Evolutionary conservation across 2,329 filamentous ascomycete genomes (phyloP).

Genomic region (Venturia asperata): DNA sequence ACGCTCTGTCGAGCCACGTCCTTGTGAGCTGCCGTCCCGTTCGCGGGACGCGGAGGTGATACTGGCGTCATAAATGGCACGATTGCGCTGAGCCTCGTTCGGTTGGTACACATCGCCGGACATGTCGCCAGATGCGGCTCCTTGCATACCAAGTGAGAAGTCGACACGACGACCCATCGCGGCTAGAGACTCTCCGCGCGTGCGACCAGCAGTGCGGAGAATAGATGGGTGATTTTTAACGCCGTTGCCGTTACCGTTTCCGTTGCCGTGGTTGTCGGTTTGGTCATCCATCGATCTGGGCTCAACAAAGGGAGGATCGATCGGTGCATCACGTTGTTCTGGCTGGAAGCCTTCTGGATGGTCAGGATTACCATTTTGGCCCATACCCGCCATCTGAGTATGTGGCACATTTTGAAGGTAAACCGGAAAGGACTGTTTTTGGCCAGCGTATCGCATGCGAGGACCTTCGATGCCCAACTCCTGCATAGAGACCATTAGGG

Average conservation of each 20-base stretch:
- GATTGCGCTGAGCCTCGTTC: conserved; percentile 39
- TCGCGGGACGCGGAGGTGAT: conserved; percentile 29
- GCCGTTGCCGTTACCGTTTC: background rate
- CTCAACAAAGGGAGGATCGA: conserved; percentile 18
- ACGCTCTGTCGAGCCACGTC: conserved; percentile 23
- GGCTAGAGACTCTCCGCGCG: conserved; percentile 51
- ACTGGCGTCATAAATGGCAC: conserved; percentile 31
- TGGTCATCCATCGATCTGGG: background rate
- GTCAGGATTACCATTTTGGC: conserved; percentile 40
- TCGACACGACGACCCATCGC: conserved; percentile 58
- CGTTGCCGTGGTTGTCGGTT: background rate
- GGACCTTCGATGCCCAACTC: conserved; percentile 81
- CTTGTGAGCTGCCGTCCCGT: conserved; percentile 24
- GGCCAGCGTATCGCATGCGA: conserved; percentile 62
- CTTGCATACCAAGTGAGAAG: conserved; percentile 62
- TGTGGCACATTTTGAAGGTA: conserved; percentile 51
- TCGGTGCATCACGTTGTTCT: conserved; percentile 9
- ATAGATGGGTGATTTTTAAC: conserved; percentile 5
- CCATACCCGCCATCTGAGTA: conserved; percentile 36
- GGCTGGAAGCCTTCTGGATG: conserved; percentile 23
- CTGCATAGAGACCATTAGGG: conserved; percentile 79
- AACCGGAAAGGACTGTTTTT: conserved; percentile 59
- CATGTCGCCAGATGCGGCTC: conserved; percentile 50
- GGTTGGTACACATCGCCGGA: conserved; percentile 57
- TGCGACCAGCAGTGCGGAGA: conserved; percentile 31